Conservation (phyloP, 768 basidiomycete genomes). For the Trametes punicea region DNA sequence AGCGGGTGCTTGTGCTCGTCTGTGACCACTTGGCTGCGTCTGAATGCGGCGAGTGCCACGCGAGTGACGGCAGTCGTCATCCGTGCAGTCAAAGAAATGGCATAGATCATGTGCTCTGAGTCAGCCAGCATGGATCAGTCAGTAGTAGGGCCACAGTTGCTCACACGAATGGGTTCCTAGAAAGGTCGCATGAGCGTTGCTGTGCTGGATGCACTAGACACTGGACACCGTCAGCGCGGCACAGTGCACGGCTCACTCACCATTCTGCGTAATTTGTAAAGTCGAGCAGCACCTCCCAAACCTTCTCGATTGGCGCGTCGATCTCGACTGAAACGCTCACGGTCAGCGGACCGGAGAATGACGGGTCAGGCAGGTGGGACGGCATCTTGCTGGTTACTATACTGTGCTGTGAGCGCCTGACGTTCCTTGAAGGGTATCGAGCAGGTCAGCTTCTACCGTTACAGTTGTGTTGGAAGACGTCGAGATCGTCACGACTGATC, state of each 20-base stretch:
- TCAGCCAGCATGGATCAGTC: no score
- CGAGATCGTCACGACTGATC: no score
- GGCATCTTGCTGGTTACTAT: no score
- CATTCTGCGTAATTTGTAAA: constrained; percentile 62
- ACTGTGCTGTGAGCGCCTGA: no score
- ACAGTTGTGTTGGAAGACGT: no score
- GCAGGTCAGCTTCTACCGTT: no score
- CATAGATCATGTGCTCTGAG: neutral
- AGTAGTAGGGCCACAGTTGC: constrained; percentile 21
- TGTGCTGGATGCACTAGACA: neutral
- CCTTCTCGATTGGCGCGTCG: constrained; percentile 56
- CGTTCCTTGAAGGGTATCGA: no score
- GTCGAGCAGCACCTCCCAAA: constrained; percentile 60
- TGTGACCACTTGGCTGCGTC: constrained; percentile 48
- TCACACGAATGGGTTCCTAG: constrained; percentile 68
- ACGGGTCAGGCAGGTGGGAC: constrained; percentile 37
- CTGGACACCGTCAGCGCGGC: neutral
- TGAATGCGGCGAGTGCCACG: constrained; percentile 22
- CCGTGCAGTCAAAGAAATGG: neutral
- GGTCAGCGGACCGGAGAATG: constrained; percentile 44
- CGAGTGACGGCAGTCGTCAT: neutral
- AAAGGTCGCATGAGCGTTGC: neutral
- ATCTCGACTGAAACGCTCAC: constrained; percentile 48
- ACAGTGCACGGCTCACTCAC: constrained; percentile 33
- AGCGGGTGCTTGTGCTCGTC: constrained; percentile 42